A percentile compares a stretch with the other conserved stretches of the same genome.
phyloP scores from a whole-genome alignment of 257 asterid species.

The Plectranthus barbatus region DNA sequence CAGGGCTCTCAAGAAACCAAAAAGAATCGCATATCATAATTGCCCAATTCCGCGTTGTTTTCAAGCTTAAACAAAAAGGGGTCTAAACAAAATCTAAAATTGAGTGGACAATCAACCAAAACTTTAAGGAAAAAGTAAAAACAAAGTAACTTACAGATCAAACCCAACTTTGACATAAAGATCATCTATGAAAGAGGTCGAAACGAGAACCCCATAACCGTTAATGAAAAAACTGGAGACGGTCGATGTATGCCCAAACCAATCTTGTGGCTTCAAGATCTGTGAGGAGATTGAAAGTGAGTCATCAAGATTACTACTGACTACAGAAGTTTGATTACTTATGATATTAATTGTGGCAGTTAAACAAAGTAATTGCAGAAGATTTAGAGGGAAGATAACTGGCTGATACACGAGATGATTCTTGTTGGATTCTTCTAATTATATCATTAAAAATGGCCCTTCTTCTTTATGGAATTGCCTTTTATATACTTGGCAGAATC shows the following conservation, averaged over 20 bases:
- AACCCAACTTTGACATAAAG: slow-evolving; percentile 6
- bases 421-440: background rate
- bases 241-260: background rate
- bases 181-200: slow-evolving; percentile 9
- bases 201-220: background rate
- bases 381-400: background rate
- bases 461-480: background rate
- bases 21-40: background rate
- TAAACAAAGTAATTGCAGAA: slow-evolving; percentile 1
- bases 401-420: background rate
- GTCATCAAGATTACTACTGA: background rate
- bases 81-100: background rate
- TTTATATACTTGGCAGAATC: no score
- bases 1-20: background rate
- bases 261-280: background rate
- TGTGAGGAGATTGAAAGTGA: slow-evolving; percentile 4
- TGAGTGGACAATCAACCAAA: background rate
- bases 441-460: background rate
- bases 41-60: background rate
- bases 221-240: background rate
- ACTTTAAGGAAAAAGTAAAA: background rate
- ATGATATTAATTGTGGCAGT: background rate
- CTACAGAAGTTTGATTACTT: background rate
- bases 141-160: slow-evolving; percentile 22
- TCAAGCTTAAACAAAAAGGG: background rate